A percentile compares a stretch with the other conserved stretches of the same genome.
Evolutionary conservation across 306 rosid genomes (phyloP).

Genomic region (Prunus mira): DNA sequence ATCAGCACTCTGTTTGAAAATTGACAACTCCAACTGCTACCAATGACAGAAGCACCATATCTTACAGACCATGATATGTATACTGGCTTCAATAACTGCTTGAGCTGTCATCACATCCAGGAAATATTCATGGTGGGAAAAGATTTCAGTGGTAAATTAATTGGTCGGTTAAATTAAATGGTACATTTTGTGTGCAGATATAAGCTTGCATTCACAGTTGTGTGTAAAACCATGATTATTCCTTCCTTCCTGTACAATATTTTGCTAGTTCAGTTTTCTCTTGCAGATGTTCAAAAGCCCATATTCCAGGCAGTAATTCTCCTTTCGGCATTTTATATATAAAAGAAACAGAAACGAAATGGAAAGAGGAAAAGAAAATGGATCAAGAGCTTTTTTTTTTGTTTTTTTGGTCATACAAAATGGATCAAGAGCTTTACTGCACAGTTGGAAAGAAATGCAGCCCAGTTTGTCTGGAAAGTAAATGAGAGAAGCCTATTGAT

Average conservation of each 20-base stretch:
- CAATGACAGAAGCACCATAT: background rate
- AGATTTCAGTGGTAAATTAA: too few relatives aligned
- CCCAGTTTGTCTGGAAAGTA: slow-evolving; percentile 19
- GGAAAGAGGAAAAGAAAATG: background rate
- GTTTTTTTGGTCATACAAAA: background rate
- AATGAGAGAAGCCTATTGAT: slow-evolving; percentile 2
- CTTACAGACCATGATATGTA: background rate
- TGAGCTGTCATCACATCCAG: slow-evolving; percentile 1
- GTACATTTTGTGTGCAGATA: background rate
- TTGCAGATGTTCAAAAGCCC: slow-evolving; percentile 3
- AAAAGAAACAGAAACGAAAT: background rate
- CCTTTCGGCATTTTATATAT: background rate
- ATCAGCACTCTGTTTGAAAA: background rate
- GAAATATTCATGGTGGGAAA: background rate
- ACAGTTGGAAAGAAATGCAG: slow-evolving; percentile 9
- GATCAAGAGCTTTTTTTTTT: background rate
- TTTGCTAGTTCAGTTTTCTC: background rate
- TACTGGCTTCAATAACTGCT: background rate
- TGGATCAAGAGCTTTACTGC: background rate
- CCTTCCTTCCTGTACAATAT: slow-evolving; percentile 19
- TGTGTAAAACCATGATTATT: slow-evolving; percentile 9
- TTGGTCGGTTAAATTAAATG: too few relatives aligned
- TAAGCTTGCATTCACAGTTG: background rate
- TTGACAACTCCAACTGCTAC: background rate
- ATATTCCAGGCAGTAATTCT: slow-evolving; percentile 8